A percentile compares a stretch with the other conserved stretches of the same genome.
These are phyloP conservation scores for Cryptosporidium andersoni DNA, from an alignment of 169 alveolate species.

Conservation along the genomic window DNA sequence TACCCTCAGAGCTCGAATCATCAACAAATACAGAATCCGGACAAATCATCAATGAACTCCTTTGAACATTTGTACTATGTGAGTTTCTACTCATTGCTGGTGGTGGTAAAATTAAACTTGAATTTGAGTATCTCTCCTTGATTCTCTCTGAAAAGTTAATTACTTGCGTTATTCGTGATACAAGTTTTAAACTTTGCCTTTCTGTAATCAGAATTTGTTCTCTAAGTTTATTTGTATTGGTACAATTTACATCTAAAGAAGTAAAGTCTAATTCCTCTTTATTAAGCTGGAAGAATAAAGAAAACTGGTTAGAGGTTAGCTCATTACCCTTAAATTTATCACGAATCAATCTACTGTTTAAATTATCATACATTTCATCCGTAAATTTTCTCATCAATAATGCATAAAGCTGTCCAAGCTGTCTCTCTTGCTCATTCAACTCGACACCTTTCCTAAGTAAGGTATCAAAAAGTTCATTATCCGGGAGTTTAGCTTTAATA, in stretches of 20 bases:
- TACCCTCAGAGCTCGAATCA: background rate
- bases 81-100: background rate
- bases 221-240: background rate
- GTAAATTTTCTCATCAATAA: conserved; percentile 32
- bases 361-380: conserved; percentile 21
- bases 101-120: conserved; percentile 6
- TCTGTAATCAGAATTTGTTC: conserved; percentile 8
- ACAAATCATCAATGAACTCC: background rate
- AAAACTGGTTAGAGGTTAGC: conserved; percentile 52
- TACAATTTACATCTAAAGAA: background rate
- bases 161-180: conserved; percentile 58
- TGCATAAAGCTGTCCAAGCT: conserved; percentile 25
- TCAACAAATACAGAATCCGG: background rate
- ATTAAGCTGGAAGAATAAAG: conserved; percentile 29
- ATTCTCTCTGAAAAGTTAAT: conserved; percentile 32
- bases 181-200: conserved; percentile 42
- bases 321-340: conserved; percentile 33
- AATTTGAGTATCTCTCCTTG: background rate
- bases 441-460: conserved; percentile 1
- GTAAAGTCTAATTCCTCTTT: background rate
- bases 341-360: conserved; percentile 5
- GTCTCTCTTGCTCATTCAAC: conserved; percentile 9
- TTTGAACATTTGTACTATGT: background rate
- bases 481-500: background rate
- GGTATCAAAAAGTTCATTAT: conserved; percentile 1